A percentile compares a stretch with the other conserved stretches of the same genome.
Evolutionary conservation across 805 yeast genomes (phyloP).

Genomic region (Pichia paraexigua): DNA sequence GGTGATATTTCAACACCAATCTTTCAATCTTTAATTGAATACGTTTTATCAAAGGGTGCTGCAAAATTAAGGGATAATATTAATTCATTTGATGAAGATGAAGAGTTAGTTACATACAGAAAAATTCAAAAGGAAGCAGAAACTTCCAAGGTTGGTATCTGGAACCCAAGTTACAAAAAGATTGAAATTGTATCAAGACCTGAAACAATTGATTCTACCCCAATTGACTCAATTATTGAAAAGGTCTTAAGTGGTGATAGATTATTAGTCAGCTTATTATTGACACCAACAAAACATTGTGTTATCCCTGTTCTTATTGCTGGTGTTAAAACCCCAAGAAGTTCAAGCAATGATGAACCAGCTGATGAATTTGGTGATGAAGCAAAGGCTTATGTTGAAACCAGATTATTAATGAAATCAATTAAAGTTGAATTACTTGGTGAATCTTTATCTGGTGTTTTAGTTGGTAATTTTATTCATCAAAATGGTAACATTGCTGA

Average conservation of each 20-base stretch:
- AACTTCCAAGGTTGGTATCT: slow-evolving; percentile 44
- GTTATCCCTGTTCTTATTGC: slow-evolving; percentile 59
- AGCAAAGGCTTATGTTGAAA: slow-evolving; percentile 57
- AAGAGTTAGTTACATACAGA: slow-evolving; percentile 33
- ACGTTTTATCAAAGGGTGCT: slow-evolving; percentile 48
- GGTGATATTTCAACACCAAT: slow-evolving; percentile 65
- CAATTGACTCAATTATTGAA: slow-evolving; percentile 58
- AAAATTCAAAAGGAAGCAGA: slow-evolving; percentile 44
- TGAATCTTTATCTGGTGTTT: slow-evolving; percentile 51
- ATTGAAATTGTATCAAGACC: slow-evolving; percentile 24
- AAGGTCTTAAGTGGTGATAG: slow-evolving; percentile 75
- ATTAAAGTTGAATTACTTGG: slow-evolving; percentile 54
- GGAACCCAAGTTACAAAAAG: slow-evolving; percentile 32
- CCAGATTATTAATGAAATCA: slow-evolving; percentile 52
- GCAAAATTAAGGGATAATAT: slow-evolving; percentile 55
- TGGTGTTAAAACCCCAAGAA: slow-evolving; percentile 67
- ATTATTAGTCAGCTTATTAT: slow-evolving; percentile 45
- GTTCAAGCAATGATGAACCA: slow-evolving; percentile 38
- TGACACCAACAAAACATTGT: slow-evolving; percentile 41
- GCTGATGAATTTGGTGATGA: slow-evolving; percentile 58
- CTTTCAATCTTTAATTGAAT: slow-evolving; percentile 50
- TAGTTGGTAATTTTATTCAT: slow-evolving; percentile 51
- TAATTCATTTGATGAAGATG: slow-evolving; percentile 26
- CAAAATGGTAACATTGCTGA: slow-evolving; percentile 75
- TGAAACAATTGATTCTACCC: slow-evolving; percentile 27